phyloP scores from a whole-genome alignment of 2,329 filamentous ascomycete genomes.

The Bipolaris bicolor region DNA sequence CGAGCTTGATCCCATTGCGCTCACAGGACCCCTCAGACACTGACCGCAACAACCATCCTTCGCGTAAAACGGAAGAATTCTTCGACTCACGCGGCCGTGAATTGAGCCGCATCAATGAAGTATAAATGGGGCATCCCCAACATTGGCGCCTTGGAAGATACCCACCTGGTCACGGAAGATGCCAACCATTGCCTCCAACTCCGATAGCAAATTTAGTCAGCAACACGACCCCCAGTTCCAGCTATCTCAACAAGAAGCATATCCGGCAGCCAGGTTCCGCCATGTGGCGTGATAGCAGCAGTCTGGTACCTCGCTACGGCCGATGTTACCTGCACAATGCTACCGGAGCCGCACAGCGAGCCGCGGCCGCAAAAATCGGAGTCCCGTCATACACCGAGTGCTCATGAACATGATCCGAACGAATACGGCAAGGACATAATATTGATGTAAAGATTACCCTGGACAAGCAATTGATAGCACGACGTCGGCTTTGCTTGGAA shows the following conservation, averaged over 20 bases:
- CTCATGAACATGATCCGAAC: not conserved
- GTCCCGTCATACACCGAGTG: not conserved
- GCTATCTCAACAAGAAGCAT: conserved; percentile 63
- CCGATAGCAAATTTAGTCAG: conserved; percentile 26
- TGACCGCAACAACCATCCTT: not conserved
- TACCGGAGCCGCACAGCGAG: conserved; percentile 77
- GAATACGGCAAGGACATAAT: conserved; percentile 59
- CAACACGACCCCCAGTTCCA: conserved; percentile 23
- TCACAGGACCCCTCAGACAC: not conserved
- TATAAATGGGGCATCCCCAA: conserved; percentile 16
- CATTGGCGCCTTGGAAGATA: conserved; percentile 13
- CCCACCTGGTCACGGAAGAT: conserved; percentile 9
- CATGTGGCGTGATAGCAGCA: conserved; percentile 65
- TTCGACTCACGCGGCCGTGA: conserved; percentile 1
- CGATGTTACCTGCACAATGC: conserved; percentile 76
- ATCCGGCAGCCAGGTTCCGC: conserved; percentile 64
- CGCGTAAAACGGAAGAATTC: conserved; percentile 1
- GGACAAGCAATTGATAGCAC: conserved; percentile 77
- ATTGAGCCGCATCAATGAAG: conserved; percentile 2
- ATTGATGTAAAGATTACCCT: conserved; percentile 71
- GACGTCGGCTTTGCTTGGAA: conserved; percentile 72
- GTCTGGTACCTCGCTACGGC: conserved; percentile 74
- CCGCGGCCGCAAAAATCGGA: conserved; percentile 68
- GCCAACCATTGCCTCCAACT: conserved; percentile 6
- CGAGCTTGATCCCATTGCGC: not conserved